Conservation (phyloP, 768 basidiomycete genomes). For the Boletus sensibilis region DNA sequence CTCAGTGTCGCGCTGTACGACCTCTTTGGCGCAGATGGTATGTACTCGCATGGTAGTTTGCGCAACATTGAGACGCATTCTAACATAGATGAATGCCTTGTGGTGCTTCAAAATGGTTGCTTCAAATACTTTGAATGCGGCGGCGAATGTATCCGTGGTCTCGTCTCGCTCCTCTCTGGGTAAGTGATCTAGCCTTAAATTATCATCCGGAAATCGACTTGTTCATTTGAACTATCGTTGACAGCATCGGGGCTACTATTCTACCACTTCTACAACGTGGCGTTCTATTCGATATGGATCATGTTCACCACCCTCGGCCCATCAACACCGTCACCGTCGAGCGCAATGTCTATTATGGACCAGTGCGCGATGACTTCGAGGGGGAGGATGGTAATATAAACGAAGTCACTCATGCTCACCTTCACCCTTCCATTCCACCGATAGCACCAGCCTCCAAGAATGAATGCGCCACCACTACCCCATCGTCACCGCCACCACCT, state of each 20-base stretch:
- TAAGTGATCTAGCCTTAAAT: conserved; percentile 40
- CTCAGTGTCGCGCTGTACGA: conserved; percentile 92
- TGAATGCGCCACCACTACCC: no score
- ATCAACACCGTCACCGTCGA: no score
- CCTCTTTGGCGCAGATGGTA: conserved; percentile 90
- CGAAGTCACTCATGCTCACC: no score
- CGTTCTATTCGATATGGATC: conserved; percentile 90
- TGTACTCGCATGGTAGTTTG: conserved; percentile 29
- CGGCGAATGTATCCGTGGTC: conserved; percentile 83
- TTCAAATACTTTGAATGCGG: conserved; percentile 97
- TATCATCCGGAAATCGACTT: background rate
- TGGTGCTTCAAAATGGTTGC: conserved; percentile 75
- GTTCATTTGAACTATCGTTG: background rate
- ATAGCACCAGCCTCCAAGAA: no score
- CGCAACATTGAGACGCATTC: conserved; percentile 1
- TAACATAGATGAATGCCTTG: conserved; percentile 57
- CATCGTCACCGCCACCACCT: no score
- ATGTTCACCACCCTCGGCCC: conserved; percentile 68
- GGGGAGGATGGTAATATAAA: no score
- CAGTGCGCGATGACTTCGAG: no score
- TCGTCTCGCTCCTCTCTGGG: conserved; percentile 89
- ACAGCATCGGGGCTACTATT: conserved; percentile 72
- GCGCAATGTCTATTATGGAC: no score
- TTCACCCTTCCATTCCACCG: no score
- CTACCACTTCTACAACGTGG: conserved; percentile 93